Evolutionary conservation across 805 yeast species (phyloP).

Genomic region (Yamadazyma ubonensis): DNA sequence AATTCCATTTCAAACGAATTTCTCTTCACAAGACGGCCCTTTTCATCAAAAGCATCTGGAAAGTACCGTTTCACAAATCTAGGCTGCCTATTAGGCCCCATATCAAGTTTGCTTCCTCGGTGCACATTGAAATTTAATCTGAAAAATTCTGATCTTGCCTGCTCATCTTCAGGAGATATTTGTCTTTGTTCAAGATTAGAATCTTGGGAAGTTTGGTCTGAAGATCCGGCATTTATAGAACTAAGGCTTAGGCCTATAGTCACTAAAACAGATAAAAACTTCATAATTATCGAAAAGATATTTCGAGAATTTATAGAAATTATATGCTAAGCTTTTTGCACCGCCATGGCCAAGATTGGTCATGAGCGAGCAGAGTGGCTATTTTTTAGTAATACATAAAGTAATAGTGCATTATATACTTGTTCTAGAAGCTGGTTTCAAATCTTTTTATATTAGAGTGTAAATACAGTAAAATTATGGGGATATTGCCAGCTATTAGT

Average conservation of each 20-base stretch:
- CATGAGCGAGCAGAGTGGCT: no score
- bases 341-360: not conserved
- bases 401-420: no score
- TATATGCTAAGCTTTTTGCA: not conserved
- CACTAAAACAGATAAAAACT: not conserved
- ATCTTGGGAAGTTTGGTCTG: not conserved
- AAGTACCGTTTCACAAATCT: slow-evolving; percentile 2
- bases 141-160: no score
- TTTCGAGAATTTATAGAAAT: no score
- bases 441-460: no score
- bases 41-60: slow-evolving; percentile 1
- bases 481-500: no score
- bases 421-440: no score
- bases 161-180: no score
- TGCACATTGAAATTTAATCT: slow-evolving; percentile 14
- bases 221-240: not conserved
- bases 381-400: no score
- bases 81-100: slow-evolving; percentile 9
- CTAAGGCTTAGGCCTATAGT: not conserved
- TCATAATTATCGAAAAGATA: not conserved
- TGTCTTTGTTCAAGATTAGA: no score
- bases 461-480: no score
- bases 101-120: slow-evolving; percentile 14
- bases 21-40: slow-evolving; percentile 9
- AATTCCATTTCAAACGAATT: slow-evolving; percentile 15